Evolutionary conservation across 1,284 basidiomycete genomes (phyloP), one percentile per base, ranked within the genome.

Genomic region (Malassezia brasiliensis): DNA sequence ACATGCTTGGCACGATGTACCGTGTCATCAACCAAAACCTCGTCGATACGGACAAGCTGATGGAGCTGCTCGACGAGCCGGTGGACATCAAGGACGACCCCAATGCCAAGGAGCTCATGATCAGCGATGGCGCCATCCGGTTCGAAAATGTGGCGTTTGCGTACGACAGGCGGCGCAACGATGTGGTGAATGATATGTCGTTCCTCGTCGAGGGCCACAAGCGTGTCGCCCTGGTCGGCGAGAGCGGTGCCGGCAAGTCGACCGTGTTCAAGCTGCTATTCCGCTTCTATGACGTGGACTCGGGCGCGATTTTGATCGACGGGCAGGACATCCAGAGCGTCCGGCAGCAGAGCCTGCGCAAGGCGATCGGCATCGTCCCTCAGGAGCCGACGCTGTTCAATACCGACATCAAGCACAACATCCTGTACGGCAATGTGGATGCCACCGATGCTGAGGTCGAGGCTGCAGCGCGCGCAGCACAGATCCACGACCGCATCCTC

Each of bases 271-370:
- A 87, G 15, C 79, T 90, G 44, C 79, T 94, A 14, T 93, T 88
- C 74, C 81, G 89, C 42, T 90, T 94, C 77, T 91, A 93, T 74
- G 90, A 93, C 68, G 79, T 89, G 64, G 66, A 64, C 34, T 53
- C 61, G 53, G 72, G 73, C 5, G 57, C 61, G n/a, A 76, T 77
- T 49, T 50, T 69, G 47, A 83, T 91, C 60, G 88, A 93, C 67
- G 87, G 86, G 1, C 81, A 85, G 67, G 87, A 93, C 66, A 85
- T 94, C 54, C 81, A 85, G 34, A 83, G 88, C 62, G 81, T 93
- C 12, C 90, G 88, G 0, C 87, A 90, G 70, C 55, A 64, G 35
- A 86, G 84, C 55, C 77, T 93, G 41, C 80, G 88, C 40, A 81
- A 82, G 62, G 81, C 86, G 1, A 86, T 93, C 57, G 87, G 88